A percentile compares a stretch with the other conserved stretches of the same genome.
These are phyloP conservation scores for Endotrypanum monterogeii DNA, from an alignment of 208 protist species.

Conservation along the genomic window DNA sequence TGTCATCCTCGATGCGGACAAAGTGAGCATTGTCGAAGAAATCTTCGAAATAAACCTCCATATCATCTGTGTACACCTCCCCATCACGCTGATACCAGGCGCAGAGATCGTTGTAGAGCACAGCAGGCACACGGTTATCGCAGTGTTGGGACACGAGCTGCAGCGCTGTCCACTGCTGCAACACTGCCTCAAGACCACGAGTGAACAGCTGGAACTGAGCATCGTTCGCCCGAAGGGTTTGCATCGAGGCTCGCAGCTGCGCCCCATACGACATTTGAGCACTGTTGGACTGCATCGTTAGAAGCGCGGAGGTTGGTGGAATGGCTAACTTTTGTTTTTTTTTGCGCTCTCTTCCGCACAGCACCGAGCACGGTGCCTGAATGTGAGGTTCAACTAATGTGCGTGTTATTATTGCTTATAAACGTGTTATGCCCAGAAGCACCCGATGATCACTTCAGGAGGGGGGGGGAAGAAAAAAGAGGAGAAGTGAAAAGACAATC, in stretches of 20 bases:
- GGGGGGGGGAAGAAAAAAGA: neutral
- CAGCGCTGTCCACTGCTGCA: slow-evolving; percentile 88
- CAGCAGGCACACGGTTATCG: slow-evolving; percentile 52
- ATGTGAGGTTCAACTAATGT: neutral
- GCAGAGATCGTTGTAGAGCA: slow-evolving; percentile 67
- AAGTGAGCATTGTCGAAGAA: slow-evolving; percentile 73
- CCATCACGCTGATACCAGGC: slow-evolving; percentile 68
- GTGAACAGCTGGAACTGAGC: slow-evolving; percentile 70
- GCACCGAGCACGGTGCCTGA: neutral
- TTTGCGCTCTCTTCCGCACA: neutral
- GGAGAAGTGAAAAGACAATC: neutral
- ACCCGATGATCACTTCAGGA: neutral
- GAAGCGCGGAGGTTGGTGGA: neutral
- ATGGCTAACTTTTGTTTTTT: neutral
- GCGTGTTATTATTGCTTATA: neutral
- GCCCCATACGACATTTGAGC: slow-evolving; percentile 21
- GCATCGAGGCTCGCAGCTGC: slow-evolving; percentile 29
- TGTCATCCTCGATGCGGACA: slow-evolving; percentile 86
- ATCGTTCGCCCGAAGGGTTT: slow-evolving; percentile 54
- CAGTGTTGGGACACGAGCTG: slow-evolving; percentile 81
- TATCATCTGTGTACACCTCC: slow-evolving; percentile 84
- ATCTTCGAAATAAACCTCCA: slow-evolving; percentile 88
- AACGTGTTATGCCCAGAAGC: neutral
- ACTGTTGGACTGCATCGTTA: neutral
- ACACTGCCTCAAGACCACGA: slow-evolving; percentile 61